phyloP scores from a whole-genome alignment of 2,329 filamentous ascomycete species.

The Emydomyces testavorans region DNA sequence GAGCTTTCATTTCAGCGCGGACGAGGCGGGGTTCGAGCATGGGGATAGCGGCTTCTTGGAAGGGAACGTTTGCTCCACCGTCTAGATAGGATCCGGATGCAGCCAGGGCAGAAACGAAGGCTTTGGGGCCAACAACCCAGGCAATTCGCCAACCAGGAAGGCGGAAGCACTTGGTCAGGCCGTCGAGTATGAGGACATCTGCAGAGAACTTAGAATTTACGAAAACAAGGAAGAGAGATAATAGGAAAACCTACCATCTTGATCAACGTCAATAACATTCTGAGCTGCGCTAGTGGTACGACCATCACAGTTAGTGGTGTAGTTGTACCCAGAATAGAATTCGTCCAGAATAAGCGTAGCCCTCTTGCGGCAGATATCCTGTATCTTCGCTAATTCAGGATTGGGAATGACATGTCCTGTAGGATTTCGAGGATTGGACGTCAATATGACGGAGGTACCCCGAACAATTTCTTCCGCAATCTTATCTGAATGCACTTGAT shows the following conservation, averaged over 20 bases:
- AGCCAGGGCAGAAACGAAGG: slow-evolving; percentile 87
- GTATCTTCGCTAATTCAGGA: slow-evolving; percentile 76
- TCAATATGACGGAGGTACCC: slow-evolving; percentile 78
- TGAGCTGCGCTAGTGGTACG: slow-evolving; percentile 77
- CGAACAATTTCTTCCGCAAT: slow-evolving; percentile 83
- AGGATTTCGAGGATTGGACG: slow-evolving; percentile 89
- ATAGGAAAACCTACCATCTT: slow-evolving; percentile 43
- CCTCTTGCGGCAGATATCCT: slow-evolving; percentile 81
- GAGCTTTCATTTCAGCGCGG: slow-evolving; percentile 70
- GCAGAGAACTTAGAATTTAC: slow-evolving; percentile 11
- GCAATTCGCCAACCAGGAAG: slow-evolving; percentile 93
- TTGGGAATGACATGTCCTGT: slow-evolving; percentile 79
- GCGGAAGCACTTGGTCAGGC: slow-evolving; percentile 91
- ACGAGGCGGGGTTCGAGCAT: slow-evolving; percentile 87
- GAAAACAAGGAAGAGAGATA: neutral
- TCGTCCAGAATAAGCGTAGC: slow-evolving; percentile 92
- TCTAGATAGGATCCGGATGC: slow-evolving; percentile 90
- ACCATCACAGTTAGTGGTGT: slow-evolving; percentile 83
- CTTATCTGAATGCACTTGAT: slow-evolving; percentile 87
- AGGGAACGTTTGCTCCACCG: slow-evolving; percentile 85
- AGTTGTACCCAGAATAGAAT: slow-evolving; percentile 95
- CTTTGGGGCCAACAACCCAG: slow-evolving; percentile 91
- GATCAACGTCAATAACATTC: slow-evolving; percentile 80
- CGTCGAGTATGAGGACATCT: slow-evolving; percentile 89
- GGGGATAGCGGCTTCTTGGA: slow-evolving; percentile 82